Base-by-base conservation (phyloP, 441 rosid species). In the Iberis amara region DNA sequence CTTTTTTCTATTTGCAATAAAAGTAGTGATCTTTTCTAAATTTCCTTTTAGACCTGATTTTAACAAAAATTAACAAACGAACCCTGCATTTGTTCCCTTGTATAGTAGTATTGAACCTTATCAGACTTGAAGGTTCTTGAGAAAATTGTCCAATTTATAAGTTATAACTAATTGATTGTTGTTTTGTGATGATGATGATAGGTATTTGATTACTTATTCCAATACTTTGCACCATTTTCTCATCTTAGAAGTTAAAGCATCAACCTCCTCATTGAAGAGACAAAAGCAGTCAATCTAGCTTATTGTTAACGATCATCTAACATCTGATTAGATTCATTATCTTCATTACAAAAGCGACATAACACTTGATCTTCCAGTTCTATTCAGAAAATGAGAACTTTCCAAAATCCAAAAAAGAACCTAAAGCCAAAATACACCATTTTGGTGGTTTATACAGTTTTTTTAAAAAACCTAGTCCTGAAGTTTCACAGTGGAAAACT, bases 401-500 rank as follows among this genome's bases (percentile, higher is more conserved):
- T 33, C 11, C 11, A 1, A 8, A 2, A 33, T 3, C 38, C 21
- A 18, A 9, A 33, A 33, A 9, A 33, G 30, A 33, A 9, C 38
- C 1, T 3, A 33, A 9, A 33, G 11, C 4, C 11, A 33, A 33
- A 11, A 33, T 33, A 11, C 32, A 28, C 7, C 32, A 47, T 53
- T 46, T 28, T 0, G 36, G 47, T 28, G 54, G 23, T 39, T 8
- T 15, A 14, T 36, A 36, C 15, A 10, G 51, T 14, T 36, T 31
- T 35, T 18, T 18, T 18, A 18, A 18, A 18, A 18, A 58, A 49
- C 47, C 28, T 35, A 41, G 4, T 35, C 24, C 12, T 18, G 14
- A 57, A 57, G 55, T 44, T 57, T 36, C 48, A 11, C 39, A 1
- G 8, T 28, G 43, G 69, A 14, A 65, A 57, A 52, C 7, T 5